Base-by-base conservation (phyloP, 2,329 filamentous ascomycete genomes). In the Xylaria arbuscula region DNA sequence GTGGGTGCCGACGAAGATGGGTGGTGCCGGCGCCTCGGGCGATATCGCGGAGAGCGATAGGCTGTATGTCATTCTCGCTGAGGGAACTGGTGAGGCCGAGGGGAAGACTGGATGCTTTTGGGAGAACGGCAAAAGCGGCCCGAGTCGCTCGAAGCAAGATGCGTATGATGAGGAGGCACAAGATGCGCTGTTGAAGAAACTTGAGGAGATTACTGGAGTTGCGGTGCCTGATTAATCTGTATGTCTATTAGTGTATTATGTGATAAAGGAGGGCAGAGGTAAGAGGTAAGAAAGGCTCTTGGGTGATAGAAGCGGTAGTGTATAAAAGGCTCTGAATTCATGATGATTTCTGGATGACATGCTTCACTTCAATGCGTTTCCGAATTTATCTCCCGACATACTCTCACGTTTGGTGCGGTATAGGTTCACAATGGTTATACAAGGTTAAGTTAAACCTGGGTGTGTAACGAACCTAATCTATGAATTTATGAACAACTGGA, bases 1-100 rank as follows among this genome's bases (percentile, higher is more conserved):
- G 1, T 87, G 85, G 86, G 83, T 87, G 58, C 77, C 84, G 19
- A 86, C 85, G 0, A 87, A 87, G 76, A 86, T 87, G 83, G 85
- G 85, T 6, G 87, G 82, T 3, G 68, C 68, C 5, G 76, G 77
- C 24, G 87, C 86, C 1, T 76, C 84, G 1, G 86, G 82, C 0
- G 81, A 81, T 34, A 75, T 84, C 15, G 79, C 83, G 19, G 80
- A 80, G 38, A 83, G 82, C 2, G 81, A 85, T 0, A 80, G 82
- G 51, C 83, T 83, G 1, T 85, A 86, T 73, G 81, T 75, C 2
- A 81, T 83, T 75, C 81, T 85, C 67, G 83, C 83, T 1, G 80
- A 82, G 65, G 84, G 83, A 0, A 74, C 78, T 6, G 78, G 76
- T 0, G 68, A 72, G 34, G 75, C 75, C 1, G 67, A 73, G 28